Evolutionary conservation across 305 asterid genomes (phyloP).

Genomic region (Euphrasia arctica): DNA sequence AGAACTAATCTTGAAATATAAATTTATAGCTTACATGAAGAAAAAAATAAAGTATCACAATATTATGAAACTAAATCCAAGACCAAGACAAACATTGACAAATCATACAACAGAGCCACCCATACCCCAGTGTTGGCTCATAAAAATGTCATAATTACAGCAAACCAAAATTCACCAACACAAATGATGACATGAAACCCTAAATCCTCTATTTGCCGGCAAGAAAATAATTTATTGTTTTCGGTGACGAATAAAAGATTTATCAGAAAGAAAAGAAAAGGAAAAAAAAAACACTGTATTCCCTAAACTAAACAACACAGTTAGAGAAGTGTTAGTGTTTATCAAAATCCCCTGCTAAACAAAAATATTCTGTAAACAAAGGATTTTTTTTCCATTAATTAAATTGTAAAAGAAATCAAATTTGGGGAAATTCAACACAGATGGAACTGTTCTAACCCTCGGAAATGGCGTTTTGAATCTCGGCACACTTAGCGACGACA

Average conservation of each 20-base stretch:
- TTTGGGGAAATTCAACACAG: slow-evolving; percentile 24
- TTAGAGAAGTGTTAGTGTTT: slow-evolving; percentile 10
- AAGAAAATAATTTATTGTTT: slow-evolving; percentile 12
- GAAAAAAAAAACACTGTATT: neutral
- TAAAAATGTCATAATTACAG: slow-evolving; percentile 13
- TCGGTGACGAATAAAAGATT: neutral
- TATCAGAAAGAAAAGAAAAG: neutral
- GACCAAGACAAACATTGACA: neutral
- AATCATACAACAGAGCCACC: neutral
- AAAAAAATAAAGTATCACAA: neutral
- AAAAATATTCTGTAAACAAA: neutral
- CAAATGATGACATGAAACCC: slow-evolving; percentile 19
- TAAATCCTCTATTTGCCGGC: slow-evolving; percentile 19
- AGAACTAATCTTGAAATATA: neutral
- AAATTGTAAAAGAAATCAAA: slow-evolving; percentile 23
- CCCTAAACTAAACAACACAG: slow-evolving; percentile 2
- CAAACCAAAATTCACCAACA: slow-evolving; percentile 15
- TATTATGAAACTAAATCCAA: too few relatives aligned
- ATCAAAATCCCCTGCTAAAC: neutral
- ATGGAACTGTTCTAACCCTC: slow-evolving; percentile 43
- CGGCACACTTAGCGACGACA: slow-evolving; percentile 69
- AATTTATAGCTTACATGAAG: neutral
- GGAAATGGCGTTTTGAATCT: slow-evolving; percentile 67
- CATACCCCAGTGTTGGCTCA: slow-evolving; percentile 27
- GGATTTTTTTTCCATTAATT: neutral